Percentiles rank a stretch among this genome's conserved stretches.
These are phyloP conservation scores for Arthrobotrys pseudoclavata DNA, from an alignment of 2,329 filamentous ascomycete species.

Conservation along the genomic window DNA sequence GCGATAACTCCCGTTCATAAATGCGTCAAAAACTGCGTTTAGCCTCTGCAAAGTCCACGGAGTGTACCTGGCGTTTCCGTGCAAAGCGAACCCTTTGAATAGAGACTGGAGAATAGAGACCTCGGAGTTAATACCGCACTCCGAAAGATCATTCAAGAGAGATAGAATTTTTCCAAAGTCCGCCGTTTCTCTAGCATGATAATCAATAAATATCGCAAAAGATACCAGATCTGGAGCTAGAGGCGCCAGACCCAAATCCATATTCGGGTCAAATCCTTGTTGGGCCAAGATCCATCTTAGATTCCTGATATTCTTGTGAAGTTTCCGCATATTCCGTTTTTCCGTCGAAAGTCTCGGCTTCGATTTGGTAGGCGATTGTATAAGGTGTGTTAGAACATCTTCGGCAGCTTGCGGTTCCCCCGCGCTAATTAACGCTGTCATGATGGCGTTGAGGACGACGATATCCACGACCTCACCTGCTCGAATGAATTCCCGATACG, in stretches of 20 bases:
- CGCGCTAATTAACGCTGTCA: constrained; percentile 80
- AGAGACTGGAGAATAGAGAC: constrained; percentile 83
- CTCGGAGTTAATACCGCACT: constrained; percentile 76
- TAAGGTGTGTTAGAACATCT: constrained; percentile 87
- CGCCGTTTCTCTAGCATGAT: constrained; percentile 77
- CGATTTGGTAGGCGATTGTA: constrained; percentile 65
- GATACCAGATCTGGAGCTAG: constrained; percentile 53
- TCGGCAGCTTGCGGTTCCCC: constrained; percentile 83
- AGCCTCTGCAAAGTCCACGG: constrained; percentile 81
- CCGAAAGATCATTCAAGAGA: constrained; percentile 84
- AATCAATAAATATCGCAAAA: constrained; percentile 77
- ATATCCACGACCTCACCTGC: constrained; percentile 90
- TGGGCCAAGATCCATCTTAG: constrained; percentile 62
- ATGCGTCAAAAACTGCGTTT: constrained; percentile 76
- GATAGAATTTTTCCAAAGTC: constrained; percentile 78
- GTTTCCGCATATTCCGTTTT: constrained; percentile 12
- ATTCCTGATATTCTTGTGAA: constrained; percentile 59
- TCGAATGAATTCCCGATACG: constrained; percentile 86
- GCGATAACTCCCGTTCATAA: constrained; percentile 68
- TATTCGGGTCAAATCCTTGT: constrained; percentile 55
- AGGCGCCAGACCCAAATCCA: constrained; percentile 42
- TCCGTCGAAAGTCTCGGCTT: neutral
- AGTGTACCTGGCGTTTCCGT: constrained; percentile 76
- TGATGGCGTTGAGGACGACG: constrained; percentile 85
- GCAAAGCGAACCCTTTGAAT: constrained; percentile 82